phyloP scores from a whole-genome alignment of 805 yeast genomes.

The Pichia gijzeniarum region DNA sequence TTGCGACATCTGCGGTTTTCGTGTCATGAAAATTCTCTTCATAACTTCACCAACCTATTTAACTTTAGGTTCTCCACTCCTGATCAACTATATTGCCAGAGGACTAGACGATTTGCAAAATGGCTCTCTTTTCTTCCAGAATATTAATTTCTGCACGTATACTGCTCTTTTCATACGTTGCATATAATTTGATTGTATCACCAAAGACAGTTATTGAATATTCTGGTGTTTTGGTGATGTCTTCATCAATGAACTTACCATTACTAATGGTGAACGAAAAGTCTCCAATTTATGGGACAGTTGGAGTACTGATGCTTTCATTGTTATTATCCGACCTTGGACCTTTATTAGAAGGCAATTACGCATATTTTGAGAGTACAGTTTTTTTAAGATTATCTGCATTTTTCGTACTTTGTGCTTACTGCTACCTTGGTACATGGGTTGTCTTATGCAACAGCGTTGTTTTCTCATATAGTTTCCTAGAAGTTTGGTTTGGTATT shows the following conservation, averaged over 20 bases:
- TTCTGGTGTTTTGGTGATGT: conserved; percentile 23
- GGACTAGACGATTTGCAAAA: conserved; percentile 4
- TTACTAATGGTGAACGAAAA: conserved; percentile 27
- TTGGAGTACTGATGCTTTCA: conserved; percentile 40
- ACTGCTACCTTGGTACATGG: conserved; percentile 40
- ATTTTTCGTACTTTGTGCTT: conserved; percentile 44
- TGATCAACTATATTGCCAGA: too few species aligned
- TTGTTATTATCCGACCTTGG: conserved; percentile 48
- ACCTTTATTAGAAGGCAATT: conserved; percentile 45
- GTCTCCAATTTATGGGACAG: conserved; percentile 37
- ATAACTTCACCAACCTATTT: too few species aligned
- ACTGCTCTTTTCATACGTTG: conserved; percentile 15
- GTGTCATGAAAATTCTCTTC: not conserved
- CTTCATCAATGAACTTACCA: conserved; percentile 30
- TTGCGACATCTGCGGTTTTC: not conserved
- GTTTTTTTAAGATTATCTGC: conserved; percentile 51
- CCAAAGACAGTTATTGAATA: conserved; percentile 27
- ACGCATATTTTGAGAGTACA: conserved; percentile 48
- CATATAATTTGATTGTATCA: conserved; percentile 20
- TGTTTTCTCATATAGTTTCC: conserved; percentile 51
- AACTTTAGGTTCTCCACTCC: too few species aligned
- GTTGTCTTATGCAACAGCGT: conserved; percentile 53
- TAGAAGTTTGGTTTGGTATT: conserved; percentile 67
- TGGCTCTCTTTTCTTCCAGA: conserved; percentile 28
- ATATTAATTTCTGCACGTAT: conserved; percentile 20